Evolutionary conservation across 1,284 basidiomycete genomes (phyloP).

Genomic region (Leccinum subrobustum): DNA sequence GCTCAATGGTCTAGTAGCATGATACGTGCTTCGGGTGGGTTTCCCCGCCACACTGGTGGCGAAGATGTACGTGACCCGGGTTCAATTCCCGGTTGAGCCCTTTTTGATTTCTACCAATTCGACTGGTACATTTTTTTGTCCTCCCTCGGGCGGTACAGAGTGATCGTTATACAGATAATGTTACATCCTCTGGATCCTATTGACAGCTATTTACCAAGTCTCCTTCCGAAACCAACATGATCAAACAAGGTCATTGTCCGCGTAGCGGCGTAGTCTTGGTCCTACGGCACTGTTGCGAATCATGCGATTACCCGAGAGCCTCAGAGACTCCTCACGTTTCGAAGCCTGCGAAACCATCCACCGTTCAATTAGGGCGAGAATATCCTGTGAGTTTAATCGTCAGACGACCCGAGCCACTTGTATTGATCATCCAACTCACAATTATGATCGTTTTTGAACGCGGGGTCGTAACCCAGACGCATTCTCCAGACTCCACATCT

Average conservation of each 20-base stretch:
- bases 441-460: conserved; percentile 16
- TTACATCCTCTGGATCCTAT: background rate
- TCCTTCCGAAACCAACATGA: conserved; percentile 14
- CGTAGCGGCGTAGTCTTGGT: conserved; percentile 27
- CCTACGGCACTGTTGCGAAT: conserved; percentile 21
- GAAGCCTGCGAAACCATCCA: conserved; percentile 22
- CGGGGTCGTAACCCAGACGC: conserved; percentile 22
- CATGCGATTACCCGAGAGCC: background rate
- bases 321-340: conserved; percentile 19
- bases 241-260: conserved; percentile 5
- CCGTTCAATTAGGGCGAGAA: conserved; percentile 25
- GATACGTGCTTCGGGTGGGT: conserved; percentile 38
- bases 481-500: conserved; percentile 14
- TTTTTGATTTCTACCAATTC: conserved; percentile 15
- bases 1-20: conserved; percentile 46
- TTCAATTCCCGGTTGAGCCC: conserved; percentile 29
- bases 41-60: conserved; percentile 19
- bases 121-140: background rate
- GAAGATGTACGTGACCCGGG: conserved; percentile 43
- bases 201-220: conserved; percentile 16
- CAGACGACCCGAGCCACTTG: background rate
- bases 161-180: conserved; percentile 3
- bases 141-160: background rate
- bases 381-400: conserved; percentile 23
- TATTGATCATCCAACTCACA: conserved; percentile 17